A percentile compares a stretch with the other conserved stretches of the same genome.
Evolutionary conservation across 2,329 filamentous ascomycete genomes (phyloP).

Genomic region (Pyrenochaeta sp.): DNA sequence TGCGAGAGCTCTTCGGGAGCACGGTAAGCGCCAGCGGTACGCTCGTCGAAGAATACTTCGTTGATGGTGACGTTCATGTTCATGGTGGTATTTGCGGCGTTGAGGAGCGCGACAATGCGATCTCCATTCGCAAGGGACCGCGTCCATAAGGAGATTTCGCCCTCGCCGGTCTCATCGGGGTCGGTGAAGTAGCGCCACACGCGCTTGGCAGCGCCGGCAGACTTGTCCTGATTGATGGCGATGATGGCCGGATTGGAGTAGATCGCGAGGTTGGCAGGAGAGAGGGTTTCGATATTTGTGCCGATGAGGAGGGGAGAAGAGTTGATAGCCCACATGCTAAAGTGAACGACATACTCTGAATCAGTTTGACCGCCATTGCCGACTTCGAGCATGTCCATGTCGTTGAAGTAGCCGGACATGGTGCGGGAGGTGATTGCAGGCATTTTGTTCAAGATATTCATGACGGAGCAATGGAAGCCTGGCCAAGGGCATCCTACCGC

Average conservation of each 20-base stretch:
- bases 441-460: conserved; percentile 61
- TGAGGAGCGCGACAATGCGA: conserved; percentile 59
- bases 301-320: conserved; percentile 58
- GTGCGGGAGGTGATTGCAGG: conserved; percentile 51
- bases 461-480: conserved; percentile 58
- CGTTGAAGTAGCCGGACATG: conserved; percentile 57
- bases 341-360: conserved; percentile 54
- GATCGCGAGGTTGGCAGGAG: conserved; percentile 54
- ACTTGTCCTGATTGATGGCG: conserved; percentile 59
- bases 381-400: conserved; percentile 59
- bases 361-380: conserved; percentile 53
- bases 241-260: conserved; percentile 58
- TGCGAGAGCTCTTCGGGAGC: conserved; percentile 50
- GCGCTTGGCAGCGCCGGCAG: conserved; percentile 51
- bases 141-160: conserved; percentile 60
- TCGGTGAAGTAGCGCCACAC: conserved; percentile 56
- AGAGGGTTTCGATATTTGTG: conserved; percentile 52
- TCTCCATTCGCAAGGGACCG: conserved; percentile 57
- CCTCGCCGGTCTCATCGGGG: conserved; percentile 52
- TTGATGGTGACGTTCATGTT: conserved; percentile 59
- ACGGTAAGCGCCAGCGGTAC: conserved; percentile 49
- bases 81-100: conserved; percentile 53
- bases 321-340: conserved; percentile 58
- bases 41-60: conserved; percentile 62
- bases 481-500: conserved; percentile 54